phyloP scores from a whole-genome alignment of 2,329 filamentous ascomycete genomes.

The Colletotrichum paranaense region DNA sequence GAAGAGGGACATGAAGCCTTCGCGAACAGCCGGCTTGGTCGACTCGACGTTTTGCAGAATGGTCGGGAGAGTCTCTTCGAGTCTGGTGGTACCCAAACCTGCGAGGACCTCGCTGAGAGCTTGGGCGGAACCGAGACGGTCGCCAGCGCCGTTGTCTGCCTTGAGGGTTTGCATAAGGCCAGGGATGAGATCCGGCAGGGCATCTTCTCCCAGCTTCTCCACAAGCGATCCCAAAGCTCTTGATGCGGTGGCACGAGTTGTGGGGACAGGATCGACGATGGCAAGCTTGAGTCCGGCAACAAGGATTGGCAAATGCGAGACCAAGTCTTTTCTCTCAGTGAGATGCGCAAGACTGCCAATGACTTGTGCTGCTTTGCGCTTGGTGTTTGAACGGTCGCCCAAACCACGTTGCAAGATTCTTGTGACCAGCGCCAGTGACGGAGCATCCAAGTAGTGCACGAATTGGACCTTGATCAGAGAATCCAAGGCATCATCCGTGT shows the following conservation, averaged over 20 bases:
- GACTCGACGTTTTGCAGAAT: constrained; percentile 97
- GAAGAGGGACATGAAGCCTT: constrained; percentile 99
- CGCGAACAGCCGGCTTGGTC: constrained; percentile 87
- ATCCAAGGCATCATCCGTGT: constrained; percentile 95
- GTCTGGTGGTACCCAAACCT: constrained; percentile 87
- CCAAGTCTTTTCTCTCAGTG: constrained; percentile 94
- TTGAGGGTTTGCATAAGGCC: constrained; percentile 98
- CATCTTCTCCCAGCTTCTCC: constrained; percentile 97
- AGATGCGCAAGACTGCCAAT: constrained; percentile 98
- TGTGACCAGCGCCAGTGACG: constrained; percentile 92
- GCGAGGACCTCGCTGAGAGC: constrained; percentile 96
- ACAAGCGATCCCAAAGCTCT: constrained; percentile 96
- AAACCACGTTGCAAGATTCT: constrained; percentile 95
- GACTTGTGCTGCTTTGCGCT: constrained; percentile 95
- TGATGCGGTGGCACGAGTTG: constrained; percentile 94
- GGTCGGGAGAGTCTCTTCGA: constrained; percentile 96
- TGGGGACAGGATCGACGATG: constrained; percentile 94
- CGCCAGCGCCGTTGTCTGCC: constrained; percentile 95
- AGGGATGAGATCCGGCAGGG: constrained; percentile 95
- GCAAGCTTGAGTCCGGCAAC: constrained; percentile 90
- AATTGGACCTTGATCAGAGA: constrained; percentile 98
- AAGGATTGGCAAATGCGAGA: constrained; percentile 89
- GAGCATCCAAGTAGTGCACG: constrained; percentile 97
- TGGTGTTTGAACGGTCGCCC: constrained; percentile 90
- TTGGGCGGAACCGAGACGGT: constrained; percentile 95